A percentile compares a stretch with the other conserved stretches of the same genome.
Conservation (phyloP, 1,284 basidiomycete species). For the Papiliotrema flavescens region DNA sequence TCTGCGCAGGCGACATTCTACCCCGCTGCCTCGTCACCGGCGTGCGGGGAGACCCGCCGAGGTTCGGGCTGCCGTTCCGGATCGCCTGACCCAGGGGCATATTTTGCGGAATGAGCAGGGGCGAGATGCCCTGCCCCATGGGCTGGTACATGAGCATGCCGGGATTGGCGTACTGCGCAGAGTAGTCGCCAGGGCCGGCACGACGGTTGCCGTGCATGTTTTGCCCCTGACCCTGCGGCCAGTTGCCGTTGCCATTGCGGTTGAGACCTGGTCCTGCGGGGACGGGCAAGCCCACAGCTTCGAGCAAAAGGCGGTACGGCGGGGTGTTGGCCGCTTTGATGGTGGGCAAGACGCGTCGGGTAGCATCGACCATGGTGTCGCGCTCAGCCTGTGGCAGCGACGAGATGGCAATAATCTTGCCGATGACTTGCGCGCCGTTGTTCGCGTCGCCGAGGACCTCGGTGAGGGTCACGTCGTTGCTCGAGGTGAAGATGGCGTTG, state of each 20-base stretch:
- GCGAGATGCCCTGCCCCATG: slow-evolving; percentile 21
- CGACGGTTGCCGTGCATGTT: not conserved
- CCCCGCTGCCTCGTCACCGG: slow-evolving; percentile 33
- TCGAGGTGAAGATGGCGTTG: slow-evolving; percentile 77
- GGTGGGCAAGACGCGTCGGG: slow-evolving; percentile 80
- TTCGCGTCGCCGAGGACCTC: slow-evolving; percentile 93
- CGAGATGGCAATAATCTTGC: slow-evolving; percentile 83
- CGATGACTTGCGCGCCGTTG: slow-evolving; percentile 89
- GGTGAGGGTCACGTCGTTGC: slow-evolving; percentile 79
- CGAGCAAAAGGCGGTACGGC: slow-evolving; percentile 87
- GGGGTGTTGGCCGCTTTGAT: slow-evolving; percentile 85
- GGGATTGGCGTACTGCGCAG: not conserved
- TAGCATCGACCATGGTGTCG: slow-evolving; percentile 70
- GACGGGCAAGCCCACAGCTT: slow-evolving; percentile 87
- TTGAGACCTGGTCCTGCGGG: slow-evolving; percentile 48
- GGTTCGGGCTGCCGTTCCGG: slow-evolving; percentile 20
- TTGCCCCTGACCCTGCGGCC: not conserved
- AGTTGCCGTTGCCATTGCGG: not conserved
- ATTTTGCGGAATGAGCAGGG: slow-evolving; percentile 41
- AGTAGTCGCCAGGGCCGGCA: not conserved
- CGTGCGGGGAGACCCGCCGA: slow-evolving; percentile 28
- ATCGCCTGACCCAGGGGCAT: slow-evolving; percentile 40
- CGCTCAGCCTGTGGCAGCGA: slow-evolving; percentile 72
- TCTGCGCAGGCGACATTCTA: slow-evolving; percentile 38
- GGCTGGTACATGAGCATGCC: slow-evolving; percentile 1